Base-by-base conservation (phyloP, 2,329 filamentous ascomycete genomes). In the Colletotrichum echinochloae region DNA sequence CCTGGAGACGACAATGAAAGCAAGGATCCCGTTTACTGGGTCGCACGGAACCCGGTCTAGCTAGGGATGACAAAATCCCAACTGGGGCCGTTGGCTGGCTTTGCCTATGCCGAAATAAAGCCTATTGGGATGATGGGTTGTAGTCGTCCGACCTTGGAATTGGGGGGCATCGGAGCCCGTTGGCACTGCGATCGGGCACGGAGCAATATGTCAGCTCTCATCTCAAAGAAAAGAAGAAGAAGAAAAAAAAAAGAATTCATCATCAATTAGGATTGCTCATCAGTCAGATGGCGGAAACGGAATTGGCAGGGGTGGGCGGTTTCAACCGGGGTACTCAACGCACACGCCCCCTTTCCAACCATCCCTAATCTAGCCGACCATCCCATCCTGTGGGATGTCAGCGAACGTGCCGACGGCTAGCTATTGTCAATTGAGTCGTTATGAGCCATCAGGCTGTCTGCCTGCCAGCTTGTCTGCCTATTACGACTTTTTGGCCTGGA, bases 121-220 rank as follows among this genome's bases (percentile, higher is more conserved):
- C 55, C 66, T 48, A 18, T 54, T 56, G 52, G 41, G 23, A 28
- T 56, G 30, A 26, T 60, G 44, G 35, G 14, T 39, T 44, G 56
- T 51, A 18, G 35, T 28, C 65, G 49, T 66, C 63, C 56, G 56
- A 70, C 33, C 37, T 28, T 28, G 35, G 41, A 14, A 28, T 14
- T 52, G 20, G 26, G 56, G 48, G 49, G 9, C 9, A 44, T 59
- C 64, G 68, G 64, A 54, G 56, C 57, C 68, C 57, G 46, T 66
- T 52, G 68, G 68, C 64, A 70, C 64, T 64, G 68, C 52, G 35
- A 30, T 65, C 61, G 57, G 57, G 57, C 35, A 46, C 57, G 57
- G 57, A 39, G 52, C 57, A 48, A 61, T 4, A 16, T 23, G 30
- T 51, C 44, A 70, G 51, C 64, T 70, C 57, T 48, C 51, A 66